These are phyloP conservation scores for Clavispora phyllophila DNA, from an alignment of 805 yeast genomes.

Conservation along the genomic window DNA sequence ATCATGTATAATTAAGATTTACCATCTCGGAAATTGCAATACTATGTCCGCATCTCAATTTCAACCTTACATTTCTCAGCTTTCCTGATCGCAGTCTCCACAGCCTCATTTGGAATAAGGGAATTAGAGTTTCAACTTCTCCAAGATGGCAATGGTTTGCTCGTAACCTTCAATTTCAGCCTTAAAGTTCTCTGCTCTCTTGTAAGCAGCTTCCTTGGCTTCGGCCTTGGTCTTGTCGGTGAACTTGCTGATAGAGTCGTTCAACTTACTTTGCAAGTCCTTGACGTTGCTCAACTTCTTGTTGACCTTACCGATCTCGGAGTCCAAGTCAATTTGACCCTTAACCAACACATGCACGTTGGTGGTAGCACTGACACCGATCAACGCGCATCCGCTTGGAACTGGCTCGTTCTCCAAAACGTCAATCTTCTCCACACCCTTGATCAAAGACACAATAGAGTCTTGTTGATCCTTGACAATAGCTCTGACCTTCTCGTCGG, in stretches of 20 bases:
- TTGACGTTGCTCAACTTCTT: constrained; percentile 67
- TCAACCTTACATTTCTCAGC: too few species aligned
- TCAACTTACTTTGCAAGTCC: constrained; percentile 55
- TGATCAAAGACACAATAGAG: constrained; percentile 86
- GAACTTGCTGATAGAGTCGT: constrained; percentile 77
- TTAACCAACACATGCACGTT: constrained; percentile 87
- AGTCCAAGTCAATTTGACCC: constrained; percentile 91
- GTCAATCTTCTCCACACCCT: constrained; percentile 74
- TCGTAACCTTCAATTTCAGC: constrained; percentile 92
- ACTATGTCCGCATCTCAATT: too few species aligned
- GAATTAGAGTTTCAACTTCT: constrained; percentile 56
- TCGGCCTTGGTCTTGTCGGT: constrained; percentile 77
- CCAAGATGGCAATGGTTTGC: constrained; percentile 79
- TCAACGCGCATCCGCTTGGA: constrained; percentile 88
- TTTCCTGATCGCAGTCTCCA: too few species aligned
- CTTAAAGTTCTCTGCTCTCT: constrained; percentile 59
- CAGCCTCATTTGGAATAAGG: too few species aligned
- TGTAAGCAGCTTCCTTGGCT: constrained; percentile 71
- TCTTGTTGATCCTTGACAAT: constrained; percentile 68
- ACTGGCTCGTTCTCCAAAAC: constrained; percentile 58
- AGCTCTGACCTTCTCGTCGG: constrained; percentile 40
- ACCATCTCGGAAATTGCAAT: too few species aligned
- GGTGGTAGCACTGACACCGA: constrained; percentile 73
- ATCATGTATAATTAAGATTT: too few species aligned
- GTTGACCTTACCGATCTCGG: constrained; percentile 78